These are phyloP conservation scores for Meira miltonrushii DNA, from an alignment of 1,284 basidiomycete genomes.

Conservation along the genomic window DNA sequence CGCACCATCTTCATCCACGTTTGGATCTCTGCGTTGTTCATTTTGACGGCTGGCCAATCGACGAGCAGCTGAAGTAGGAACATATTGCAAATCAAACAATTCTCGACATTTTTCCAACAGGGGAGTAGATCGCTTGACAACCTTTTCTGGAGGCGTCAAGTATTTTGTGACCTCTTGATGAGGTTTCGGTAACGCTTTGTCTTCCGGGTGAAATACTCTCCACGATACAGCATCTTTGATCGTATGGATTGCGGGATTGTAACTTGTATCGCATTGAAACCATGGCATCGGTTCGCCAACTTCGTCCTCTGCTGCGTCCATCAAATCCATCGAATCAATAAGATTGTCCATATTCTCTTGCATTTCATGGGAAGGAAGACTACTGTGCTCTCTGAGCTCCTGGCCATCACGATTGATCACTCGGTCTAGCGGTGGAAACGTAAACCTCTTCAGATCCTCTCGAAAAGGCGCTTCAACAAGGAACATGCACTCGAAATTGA, in stretches of 20 bases:
- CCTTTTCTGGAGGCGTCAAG: conserved; percentile 68
- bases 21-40: background rate
- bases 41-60: background rate
- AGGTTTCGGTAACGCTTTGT: conserved; percentile 71
- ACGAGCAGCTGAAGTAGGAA: background rate
- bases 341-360: conserved; percentile 75
- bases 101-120: conserved; percentile 63
- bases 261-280: conserved; percentile 72
- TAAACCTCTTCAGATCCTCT: conserved; percentile 81
- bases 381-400: conserved; percentile 67
- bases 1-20: conserved; percentile 7
- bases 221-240: conserved; percentile 88
- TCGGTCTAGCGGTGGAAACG: conserved; percentile 73
- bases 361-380: conserved; percentile 75
- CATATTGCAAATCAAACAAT: conserved; percentile 61
- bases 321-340: conserved; percentile 80
- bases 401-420: conserved; percentile 74
- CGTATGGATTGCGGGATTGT: conserved; percentile 83
- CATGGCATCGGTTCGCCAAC: conserved; percentile 63
- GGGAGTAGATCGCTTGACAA: conserved; percentile 61
- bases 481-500: conserved; percentile 30
- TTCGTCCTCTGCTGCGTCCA: conserved; percentile 59
- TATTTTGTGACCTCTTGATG: conserved; percentile 78
- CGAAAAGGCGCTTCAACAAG: conserved; percentile 70
- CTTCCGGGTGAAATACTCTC: conserved; percentile 67